A percentile compares a stretch with the other conserved stretches of the same genome.
Conservation (phyloP, 179 eudicot genomes). For the Drosera spatulata region DNA sequence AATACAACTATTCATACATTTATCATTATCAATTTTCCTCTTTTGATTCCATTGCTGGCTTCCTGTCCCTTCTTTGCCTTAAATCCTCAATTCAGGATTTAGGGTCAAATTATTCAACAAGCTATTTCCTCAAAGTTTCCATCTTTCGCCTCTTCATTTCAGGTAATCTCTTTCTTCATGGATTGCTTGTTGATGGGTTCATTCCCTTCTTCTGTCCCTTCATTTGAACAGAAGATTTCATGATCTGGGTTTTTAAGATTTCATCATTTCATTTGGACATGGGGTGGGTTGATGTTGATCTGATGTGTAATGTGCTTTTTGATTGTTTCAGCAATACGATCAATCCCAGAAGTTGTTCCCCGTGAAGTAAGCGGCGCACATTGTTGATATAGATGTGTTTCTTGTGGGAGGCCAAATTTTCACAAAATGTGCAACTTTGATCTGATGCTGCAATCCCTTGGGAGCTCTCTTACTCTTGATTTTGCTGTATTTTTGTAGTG, state of each 20-base stretch:
- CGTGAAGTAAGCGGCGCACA: slow-evolving; percentile 21
- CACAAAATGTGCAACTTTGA: slow-evolving; percentile 30
- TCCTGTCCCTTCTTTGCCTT: background rate
- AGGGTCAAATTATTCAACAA: slow-evolving; percentile 1
- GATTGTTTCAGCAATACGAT: slow-evolving; percentile 19
- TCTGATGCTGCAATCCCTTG: slow-evolving; percentile 22
- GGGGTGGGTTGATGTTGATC: slow-evolving; percentile 7
- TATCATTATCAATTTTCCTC: background rate
- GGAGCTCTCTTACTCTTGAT: slow-evolving; percentile 13
- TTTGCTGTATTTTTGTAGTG: slow-evolving; percentile 21
- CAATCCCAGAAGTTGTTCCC: slow-evolving; percentile 15
- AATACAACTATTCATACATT: background rate
- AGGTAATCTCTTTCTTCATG: slow-evolving; percentile 24
- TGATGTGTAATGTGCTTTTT: slow-evolving; percentile 9
- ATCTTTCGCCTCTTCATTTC: slow-evolving; percentile 14
- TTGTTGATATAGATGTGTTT: slow-evolving; percentile 8
- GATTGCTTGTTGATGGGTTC: slow-evolving; percentile 49
- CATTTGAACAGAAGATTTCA: background rate
- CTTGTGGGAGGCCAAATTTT: background rate
- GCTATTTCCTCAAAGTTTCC: background rate
- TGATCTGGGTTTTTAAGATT: slow-evolving; percentile 11
- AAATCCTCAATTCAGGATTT: background rate
- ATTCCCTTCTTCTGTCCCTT: slow-evolving; percentile 15
- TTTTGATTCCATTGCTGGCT: background rate
- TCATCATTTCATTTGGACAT: background rate